phyloP scores from a whole-genome alignment of 306 rosid species.

The Malus sylvestris region DNA sequence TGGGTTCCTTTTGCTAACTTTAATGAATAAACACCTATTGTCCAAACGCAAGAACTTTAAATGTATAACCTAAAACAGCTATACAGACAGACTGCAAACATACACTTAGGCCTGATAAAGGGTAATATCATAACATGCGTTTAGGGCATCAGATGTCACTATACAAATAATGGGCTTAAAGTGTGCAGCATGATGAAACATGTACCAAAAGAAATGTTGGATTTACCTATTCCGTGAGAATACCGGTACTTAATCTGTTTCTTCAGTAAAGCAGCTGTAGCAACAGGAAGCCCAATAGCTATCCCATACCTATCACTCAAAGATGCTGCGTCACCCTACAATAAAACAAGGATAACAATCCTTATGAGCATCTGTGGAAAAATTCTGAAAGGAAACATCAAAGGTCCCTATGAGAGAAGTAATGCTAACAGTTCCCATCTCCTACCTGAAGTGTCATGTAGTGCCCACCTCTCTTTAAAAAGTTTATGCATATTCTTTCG shows the following conservation, averaged over 20 bases:
- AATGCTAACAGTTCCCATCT: conserved; percentile 12
- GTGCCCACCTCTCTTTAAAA: conserved; percentile 85
- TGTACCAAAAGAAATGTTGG: not conserved
- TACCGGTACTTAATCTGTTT: conserved; percentile 55
- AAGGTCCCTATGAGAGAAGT: not conserved
- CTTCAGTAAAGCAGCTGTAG: conserved; percentile 44
- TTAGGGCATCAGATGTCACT: not conserved
- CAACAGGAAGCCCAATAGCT: conserved; percentile 64
- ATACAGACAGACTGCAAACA: too few relatives aligned
- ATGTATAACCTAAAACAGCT: too few relatives aligned
- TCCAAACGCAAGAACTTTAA: not conserved
- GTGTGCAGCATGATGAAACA: not conserved
- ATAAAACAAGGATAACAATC: conserved; percentile 12
- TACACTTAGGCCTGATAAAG: too few relatives aligned
- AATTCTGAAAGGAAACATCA: not conserved
- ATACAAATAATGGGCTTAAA: not conserved
- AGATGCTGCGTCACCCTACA: conserved; percentile 89
- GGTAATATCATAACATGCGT: too few relatives aligned
- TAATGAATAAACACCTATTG: not conserved
- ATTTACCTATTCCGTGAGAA: conserved; percentile 79
- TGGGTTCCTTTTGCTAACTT: not conserved
- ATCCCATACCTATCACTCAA: conserved; percentile 69
- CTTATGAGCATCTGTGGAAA: conserved; percentile 2
- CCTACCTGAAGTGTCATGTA: conserved; percentile 99
- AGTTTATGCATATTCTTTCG: conserved; percentile 60